A percentile compares a stretch with the other conserved stretches of the same genome.
These are phyloP conservation scores for Populus hybrid DNA, from an alignment of 441 rosid genomes.

Conservation along the genomic window DNA sequence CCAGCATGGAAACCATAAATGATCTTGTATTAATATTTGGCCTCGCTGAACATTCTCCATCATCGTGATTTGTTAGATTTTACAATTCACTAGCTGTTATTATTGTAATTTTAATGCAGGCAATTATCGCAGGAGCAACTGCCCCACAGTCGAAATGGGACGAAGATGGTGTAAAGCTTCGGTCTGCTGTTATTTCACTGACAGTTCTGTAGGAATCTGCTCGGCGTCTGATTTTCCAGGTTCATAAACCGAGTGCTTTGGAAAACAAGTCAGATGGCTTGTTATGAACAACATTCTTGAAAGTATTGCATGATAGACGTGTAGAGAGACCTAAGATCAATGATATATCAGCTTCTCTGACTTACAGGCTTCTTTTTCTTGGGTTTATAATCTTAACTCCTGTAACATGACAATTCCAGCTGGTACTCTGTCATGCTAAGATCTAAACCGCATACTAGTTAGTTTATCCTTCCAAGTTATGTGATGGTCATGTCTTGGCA, in stretches of 20 bases:
- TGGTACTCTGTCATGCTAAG: too few relatives aligned
- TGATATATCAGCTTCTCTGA: background rate
- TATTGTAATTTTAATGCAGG: constrained; percentile 30
- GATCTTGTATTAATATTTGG: background rate
- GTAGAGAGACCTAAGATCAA: background rate
- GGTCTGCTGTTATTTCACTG: constrained; percentile 84
- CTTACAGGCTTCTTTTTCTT: background rate
- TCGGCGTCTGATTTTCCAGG: constrained; percentile 19
- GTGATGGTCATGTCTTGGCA: background rate
- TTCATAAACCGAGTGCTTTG: background rate
- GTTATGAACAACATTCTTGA: background rate
- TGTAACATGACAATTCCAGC: background rate
- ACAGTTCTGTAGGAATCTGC: constrained; percentile 38
- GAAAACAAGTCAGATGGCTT: background rate
- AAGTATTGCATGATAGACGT: background rate
- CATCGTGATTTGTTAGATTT: background rate
- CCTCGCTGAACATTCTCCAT: background rate
- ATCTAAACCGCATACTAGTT: too few relatives aligned
- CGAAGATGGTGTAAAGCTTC: constrained; percentile 73
- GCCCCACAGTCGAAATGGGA: constrained; percentile 84
- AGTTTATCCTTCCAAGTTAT: background rate
- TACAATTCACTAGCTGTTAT: background rate
- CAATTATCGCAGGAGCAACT: constrained; percentile 79
- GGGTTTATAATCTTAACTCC: background rate
- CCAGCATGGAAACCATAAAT: background rate